Conservation (phyloP, 768 basidiomycete genomes). For the Suillus weaverae region DNA sequence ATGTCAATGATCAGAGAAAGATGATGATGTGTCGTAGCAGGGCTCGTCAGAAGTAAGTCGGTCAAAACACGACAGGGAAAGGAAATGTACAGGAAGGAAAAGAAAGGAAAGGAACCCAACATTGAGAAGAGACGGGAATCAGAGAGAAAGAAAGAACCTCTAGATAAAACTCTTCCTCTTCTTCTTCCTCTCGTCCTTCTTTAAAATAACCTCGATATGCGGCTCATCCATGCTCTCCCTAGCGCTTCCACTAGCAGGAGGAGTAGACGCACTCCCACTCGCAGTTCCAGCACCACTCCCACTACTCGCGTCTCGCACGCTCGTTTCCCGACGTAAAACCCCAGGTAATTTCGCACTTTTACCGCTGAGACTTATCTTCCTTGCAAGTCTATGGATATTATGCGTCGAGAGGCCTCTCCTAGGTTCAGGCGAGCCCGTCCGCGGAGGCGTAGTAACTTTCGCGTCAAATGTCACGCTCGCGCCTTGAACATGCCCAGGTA, state of each 20-base stretch:
- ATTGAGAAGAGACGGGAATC: conserved; percentile 3
- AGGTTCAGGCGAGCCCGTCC: conserved; percentile 72
- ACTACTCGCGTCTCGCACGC: conserved; percentile 25
- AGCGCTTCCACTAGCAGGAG: conserved; percentile 24
- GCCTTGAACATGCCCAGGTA: conserved; percentile 18
- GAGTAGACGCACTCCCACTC: neutral
- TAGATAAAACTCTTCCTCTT: conserved; percentile 59
- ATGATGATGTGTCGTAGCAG: neutral
- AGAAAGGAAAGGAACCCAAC: conserved; percentile 9
- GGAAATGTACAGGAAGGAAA: neutral
- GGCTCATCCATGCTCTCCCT: conserved; percentile 40
- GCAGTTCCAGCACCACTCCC: neutral
- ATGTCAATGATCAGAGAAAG: neutral
- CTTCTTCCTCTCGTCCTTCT: conserved; percentile 52
- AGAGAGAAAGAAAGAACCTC: conserved; percentile 17
- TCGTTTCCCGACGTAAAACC: conserved; percentile 32
- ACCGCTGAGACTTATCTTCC: conserved; percentile 61
- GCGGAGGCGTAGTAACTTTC: conserved; percentile 54
- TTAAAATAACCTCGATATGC: conserved; percentile 36
- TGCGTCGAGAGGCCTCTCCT: conserved; percentile 78
- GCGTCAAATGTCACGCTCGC: conserved; percentile 70
- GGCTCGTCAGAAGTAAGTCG: neutral
- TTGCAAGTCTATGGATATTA: conserved; percentile 80
- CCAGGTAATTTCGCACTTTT: conserved; percentile 20
- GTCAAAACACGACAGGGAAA: conserved; percentile 3